Base-by-base conservation (phyloP, 2,329 filamentous ascomycete species). In the Trichocomaceae sp. region DNA sequence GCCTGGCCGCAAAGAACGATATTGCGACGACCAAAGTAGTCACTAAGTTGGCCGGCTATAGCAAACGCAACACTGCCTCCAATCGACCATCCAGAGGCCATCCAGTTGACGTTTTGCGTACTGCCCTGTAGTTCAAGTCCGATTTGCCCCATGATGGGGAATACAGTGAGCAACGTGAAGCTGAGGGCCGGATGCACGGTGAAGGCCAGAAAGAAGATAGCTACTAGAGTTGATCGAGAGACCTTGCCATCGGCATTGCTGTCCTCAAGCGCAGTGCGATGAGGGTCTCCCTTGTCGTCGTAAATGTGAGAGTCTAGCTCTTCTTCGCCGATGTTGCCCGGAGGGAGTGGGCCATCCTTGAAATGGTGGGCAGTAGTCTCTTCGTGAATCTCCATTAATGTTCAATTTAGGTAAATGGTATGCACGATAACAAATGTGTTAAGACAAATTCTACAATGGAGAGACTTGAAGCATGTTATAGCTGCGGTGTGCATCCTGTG, bases 261-360 rank as follows among this genome's bases (percentile, higher is more conserved):
- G 5, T 51, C 49, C 22, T 51, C 49, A 10, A 51, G 49, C 10
- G 49, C 49, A 15, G 49, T 42, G 35, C 35, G 49, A 42, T 51
- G 49, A 19, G 49, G 49, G 26, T 51, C 35, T 8, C 49, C 49
- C 17, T 51, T 51, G 20, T 51, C 49, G 26, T 51, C 49, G 49
- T 51, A 51, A 15, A 51, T 51, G 23, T 51, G 49, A 17, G 49
- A 22, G 22, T 51, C 49, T 22, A 51, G 49, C 5, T 42, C 35
- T 51, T 51, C 49, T 2, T 42, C 10, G 23, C 49, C 49, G 49
- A 51, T 51, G 15, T 51, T 47, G 45, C 29, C 20, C 23, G 7
- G 23, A 7, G 3, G 23, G 23, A 4, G 8, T 3, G 4, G 4
- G 23, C 7, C 23, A 26, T 26, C 23, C 23, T 26, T 26, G 23